Conservation (phyloP, 2,329 filamentous ascomycete genomes). For the Talaromyces piceae region DNA sequence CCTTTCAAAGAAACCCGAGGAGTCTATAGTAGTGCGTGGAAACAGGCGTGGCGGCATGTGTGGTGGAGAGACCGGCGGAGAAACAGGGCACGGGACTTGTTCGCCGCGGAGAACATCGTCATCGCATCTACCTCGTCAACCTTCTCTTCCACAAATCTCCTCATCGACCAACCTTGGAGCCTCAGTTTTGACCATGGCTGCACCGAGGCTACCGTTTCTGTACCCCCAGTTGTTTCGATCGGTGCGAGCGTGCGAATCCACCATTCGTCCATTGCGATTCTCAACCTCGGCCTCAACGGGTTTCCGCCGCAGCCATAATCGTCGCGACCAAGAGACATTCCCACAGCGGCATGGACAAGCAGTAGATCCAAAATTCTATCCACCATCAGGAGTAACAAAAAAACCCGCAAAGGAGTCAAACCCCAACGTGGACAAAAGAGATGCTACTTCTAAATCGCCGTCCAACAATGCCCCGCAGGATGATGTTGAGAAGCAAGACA, state of each 20-base stretch:
- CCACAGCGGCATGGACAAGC: conserved; percentile 42
- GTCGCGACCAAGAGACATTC: conserved; percentile 31
- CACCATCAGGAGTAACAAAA: conserved; percentile 27
- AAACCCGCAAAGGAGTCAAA: conserved; percentile 13
- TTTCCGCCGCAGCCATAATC: conserved; percentile 33
- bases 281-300: conserved; percentile 19
- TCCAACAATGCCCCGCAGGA: conserved; percentile 11
- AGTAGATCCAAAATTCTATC: conserved; percentile 34
- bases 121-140: background rate
- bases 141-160: conserved; percentile 12
- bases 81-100: conserved; percentile 6
- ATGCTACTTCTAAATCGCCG: conserved; percentile 7
- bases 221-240: conserved; percentile 61
- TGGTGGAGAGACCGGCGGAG: background rate
- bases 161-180: background rate
- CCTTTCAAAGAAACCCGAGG: background rate
- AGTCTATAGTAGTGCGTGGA: background rate
- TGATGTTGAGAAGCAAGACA: conserved; percentile 4
- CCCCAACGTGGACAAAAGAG: conserved; percentile 12
- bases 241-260: conserved; percentile 42
- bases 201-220: conserved; percentile 57
- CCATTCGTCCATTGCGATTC: conserved; percentile 35
- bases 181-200: conserved; percentile 46
- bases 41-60: background rate
- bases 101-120: conserved; percentile 18